Base-by-base conservation (phyloP, 2,329 filamentous ascomycete species). In the Alternaria burnsii region DNA sequence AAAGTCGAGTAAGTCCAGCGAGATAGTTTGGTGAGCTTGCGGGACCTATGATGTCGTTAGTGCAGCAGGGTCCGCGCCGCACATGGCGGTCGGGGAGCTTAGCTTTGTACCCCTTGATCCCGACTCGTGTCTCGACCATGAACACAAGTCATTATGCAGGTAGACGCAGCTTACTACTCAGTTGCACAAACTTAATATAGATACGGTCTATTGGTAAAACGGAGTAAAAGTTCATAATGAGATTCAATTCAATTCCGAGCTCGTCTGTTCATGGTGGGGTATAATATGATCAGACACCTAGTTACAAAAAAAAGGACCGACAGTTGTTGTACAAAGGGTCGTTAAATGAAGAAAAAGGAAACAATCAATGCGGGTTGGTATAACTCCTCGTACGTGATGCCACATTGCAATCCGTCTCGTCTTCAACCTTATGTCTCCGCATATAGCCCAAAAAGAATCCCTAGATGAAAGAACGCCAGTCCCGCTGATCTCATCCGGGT, bases 381-480 rank as follows among this genome's bases (percentile, higher is more conserved):
- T 58, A 50, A 50, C 50, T 54, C 46, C 18, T 43, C 42, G 57
- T 60, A 43, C 40, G 20, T 43, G 46, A 42, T 57, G 55, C 53
- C 47, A 60, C 53, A 57, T 60, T 56, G 42, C 46, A 44, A 43
- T 46, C 52, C 52, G 32, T 38, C 52, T 41, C 47, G 48, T 52
- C 30, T 51, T 41, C 56, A 36, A 50, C 42, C 44, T 52, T 32
- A 59, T 59, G 42, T 53, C 36, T 46, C 48, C 48, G 48, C 42
- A 59, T 44, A 53, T 59, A 51, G 47, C 58, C 50, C 55, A 56
- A 59, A 40, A 62, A 56, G 40, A 34, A 55, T 52, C 42, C 66
- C 65, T 54, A 58, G 57, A 58, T 67, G 53, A 55, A 60, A 55
- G 58, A 71, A 74, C 69, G 70, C 71, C 72, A 64, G 62, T 62